Evolutionary conservation across 2,329 filamentous ascomycete species (phyloP), one percentile per base, ranked within the genome.

Genomic region (Fusarium mexicanum): DNA sequence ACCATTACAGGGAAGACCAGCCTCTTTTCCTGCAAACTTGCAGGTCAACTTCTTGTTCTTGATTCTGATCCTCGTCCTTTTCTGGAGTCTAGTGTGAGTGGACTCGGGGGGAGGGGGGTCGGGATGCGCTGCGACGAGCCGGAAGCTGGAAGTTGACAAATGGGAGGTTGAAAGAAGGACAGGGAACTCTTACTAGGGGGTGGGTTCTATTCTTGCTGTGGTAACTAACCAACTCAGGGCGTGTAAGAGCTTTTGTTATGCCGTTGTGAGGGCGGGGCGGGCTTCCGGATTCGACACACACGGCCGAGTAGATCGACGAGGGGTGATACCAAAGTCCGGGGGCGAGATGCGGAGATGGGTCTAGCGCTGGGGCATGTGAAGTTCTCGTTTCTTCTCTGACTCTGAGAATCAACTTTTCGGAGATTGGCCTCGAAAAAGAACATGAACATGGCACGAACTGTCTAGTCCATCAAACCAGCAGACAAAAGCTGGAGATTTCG

Each of bases 211-310:
- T 64, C 24, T 44, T 26, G 29, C 47, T 64, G 31, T 43, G 29
- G 26, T 43, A 37, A 43, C 38, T 50, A 20, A 63, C 40, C 33
- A 18, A 26, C 41, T 33, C 53, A 65, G 47, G 48, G 58, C 29
- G 47, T 71, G 61, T 60, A 35, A 24, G 40, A 37, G 26, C 31
- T 22, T 38, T 29, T 24, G 46, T 22, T 51, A 47, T 58, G 35
- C 37, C 43, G 50, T 66, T 50, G 61, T 53, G 33, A 38, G 61
- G 46, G 57, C 75, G 69, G 75, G 67, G n/a, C 31, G 33, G 46
- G 58, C 62, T 77, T 69, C 76, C 76, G 63, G 26, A 76, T 77
- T 77, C 26, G 76, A 70, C 29, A 67, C 76, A 76, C 76, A 77
- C 72, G 46, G 33, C 76, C 76, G 76, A 77, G 59, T 61, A 58